Evolutionary conservation across 1,139 yeast species (phyloP).

Genomic region (Insectozyma bohioensis): DNA sequence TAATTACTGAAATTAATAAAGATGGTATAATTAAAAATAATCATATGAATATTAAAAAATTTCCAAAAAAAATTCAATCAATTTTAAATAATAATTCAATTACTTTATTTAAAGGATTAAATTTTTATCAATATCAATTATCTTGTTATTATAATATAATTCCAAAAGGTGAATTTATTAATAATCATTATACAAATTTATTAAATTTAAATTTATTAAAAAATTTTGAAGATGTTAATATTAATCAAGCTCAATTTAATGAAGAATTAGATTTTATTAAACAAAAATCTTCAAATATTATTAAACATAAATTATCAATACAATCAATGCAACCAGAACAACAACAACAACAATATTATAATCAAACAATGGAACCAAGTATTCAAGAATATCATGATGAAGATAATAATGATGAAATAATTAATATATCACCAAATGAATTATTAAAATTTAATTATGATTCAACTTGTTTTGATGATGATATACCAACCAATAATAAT

Average conservation of each 20-base stretch:
- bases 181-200: slow-evolving; percentile 41
- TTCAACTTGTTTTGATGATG: too few relatives aligned
- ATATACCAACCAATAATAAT: too few relatives aligned
- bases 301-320: slow-evolving; percentile 36
- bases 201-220: slow-evolving; percentile 40
- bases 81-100: slow-evolving; percentile 34
- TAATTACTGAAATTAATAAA: slow-evolving; percentile 30
- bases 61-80: slow-evolving; percentile 39
- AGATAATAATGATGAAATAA: slow-evolving; percentile 15
- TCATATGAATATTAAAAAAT: slow-evolving; percentile 25
- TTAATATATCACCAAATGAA: slow-evolving; percentile 15
- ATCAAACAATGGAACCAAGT: slow-evolving; percentile 11
- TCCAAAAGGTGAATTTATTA: slow-evolving; percentile 27
- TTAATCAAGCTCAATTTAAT: slow-evolving; percentile 28
- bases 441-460: slow-evolving; percentile 9
- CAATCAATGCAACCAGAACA: slow-evolving; percentile 20
- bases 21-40: slow-evolving; percentile 24
- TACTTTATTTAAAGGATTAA: slow-evolving; percentile 35
- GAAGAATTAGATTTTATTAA: slow-evolving; percentile 31
- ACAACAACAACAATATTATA: slow-evolving; percentile 1
- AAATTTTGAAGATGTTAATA: slow-evolving; percentile 37
- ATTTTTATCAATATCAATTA: slow-evolving; percentile 39
- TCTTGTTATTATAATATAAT: slow-evolving; percentile 42
- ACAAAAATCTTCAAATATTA: slow-evolving; percentile 31
- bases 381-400: slow-evolving; percentile 14